Evolutionary conservation across 2,329 filamentous ascomycete species (phyloP).

Genomic region (Ilyonectria mors-panacis): DNA sequence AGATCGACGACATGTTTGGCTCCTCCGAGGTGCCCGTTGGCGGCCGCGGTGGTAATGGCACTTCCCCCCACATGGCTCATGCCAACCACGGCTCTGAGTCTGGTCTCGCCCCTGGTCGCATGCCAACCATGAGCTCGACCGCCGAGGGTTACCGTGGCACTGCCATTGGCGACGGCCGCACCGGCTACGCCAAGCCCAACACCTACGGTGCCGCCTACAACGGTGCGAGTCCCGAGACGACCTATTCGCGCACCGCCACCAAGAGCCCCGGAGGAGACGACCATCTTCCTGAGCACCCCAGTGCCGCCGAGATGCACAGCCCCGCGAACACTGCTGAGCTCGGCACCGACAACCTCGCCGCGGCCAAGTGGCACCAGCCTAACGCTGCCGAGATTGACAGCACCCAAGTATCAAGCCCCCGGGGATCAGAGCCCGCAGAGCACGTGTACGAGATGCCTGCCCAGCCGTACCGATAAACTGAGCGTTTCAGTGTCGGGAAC

Average conservation of each 20-base stretch:
- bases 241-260: constrained; percentile 44
- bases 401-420: constrained; percentile 49
- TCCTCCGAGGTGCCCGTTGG: constrained; percentile 61
- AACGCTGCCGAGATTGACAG: constrained; percentile 58
- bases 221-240: constrained; percentile 41
- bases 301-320: constrained; percentile 46
- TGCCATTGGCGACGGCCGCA: constrained; percentile 56
- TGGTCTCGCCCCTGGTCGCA: constrained; percentile 47
- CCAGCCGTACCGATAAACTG: constrained; percentile 53
- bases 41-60: constrained; percentile 38
- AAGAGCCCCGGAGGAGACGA: constrained; percentile 17
- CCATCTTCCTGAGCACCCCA: constrained; percentile 30
- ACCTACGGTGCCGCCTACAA: constrained; percentile 48
- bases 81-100: constrained; percentile 36
- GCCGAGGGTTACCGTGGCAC: constrained; percentile 58
- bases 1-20: constrained; percentile 58
- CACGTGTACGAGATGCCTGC: constrained; percentile 61
- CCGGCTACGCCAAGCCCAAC: constrained; percentile 57
- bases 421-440: constrained; percentile 47
- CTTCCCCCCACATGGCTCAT: constrained; percentile 52
- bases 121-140: constrained; percentile 42
- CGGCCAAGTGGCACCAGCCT: constrained; percentile 52
- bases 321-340: constrained; percentile 51
- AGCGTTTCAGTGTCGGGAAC: constrained; percentile 12
- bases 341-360: constrained; percentile 50